Percentiles rank a stretch among this genome's conserved stretches.
Evolutionary conservation across 164 flowering plant species (phyloP).

Genomic region (Chloranthus sessilifolius): DNA sequence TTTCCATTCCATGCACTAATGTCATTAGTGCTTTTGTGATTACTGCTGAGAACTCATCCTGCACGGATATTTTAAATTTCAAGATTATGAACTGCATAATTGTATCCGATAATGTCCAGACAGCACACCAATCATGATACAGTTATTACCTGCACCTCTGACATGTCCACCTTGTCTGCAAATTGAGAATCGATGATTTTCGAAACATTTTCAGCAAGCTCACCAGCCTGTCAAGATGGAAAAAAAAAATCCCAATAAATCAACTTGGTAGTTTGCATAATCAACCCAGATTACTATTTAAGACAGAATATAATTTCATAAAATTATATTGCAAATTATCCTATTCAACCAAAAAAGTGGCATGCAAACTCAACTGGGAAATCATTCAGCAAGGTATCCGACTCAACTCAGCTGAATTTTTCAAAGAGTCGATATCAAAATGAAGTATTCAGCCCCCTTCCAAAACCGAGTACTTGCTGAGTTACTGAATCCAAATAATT

Average conservation of each 20-base stretch:
- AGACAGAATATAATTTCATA: background rate
- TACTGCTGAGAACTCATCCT: slow-evolving; percentile 96
- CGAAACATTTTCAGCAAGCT: slow-evolving; percentile 85
- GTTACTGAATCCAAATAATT: no score
- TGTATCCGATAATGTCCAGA: background rate
- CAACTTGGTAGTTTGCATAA: no score
- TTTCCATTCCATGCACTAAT: slow-evolving; percentile 87
- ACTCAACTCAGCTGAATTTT: no score
- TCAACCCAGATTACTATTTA: background rate
- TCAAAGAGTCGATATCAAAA: no score
- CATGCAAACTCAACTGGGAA: no score
- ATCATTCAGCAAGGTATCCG: no score
- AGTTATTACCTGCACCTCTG: slow-evolving; percentile 80
- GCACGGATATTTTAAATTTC: slow-evolving; percentile 18
- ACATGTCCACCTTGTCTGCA: slow-evolving; percentile 75
- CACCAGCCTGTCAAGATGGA: slow-evolving; percentile 58
- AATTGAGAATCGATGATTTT: slow-evolving; percentile 82
- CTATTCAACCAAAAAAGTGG: no score
- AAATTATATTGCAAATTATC: no score
- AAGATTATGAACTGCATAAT: background rate
- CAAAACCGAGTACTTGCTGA: no score
- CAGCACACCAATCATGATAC: background rate
- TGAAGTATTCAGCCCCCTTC: no score
- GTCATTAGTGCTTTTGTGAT: slow-evolving; percentile 86
- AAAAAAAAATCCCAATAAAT: slow-evolving; percentile 1